Evolutionary conservation across 2,329 filamentous ascomycete species (phyloP).

Genomic region (Mollisia scopiformis): DNA sequence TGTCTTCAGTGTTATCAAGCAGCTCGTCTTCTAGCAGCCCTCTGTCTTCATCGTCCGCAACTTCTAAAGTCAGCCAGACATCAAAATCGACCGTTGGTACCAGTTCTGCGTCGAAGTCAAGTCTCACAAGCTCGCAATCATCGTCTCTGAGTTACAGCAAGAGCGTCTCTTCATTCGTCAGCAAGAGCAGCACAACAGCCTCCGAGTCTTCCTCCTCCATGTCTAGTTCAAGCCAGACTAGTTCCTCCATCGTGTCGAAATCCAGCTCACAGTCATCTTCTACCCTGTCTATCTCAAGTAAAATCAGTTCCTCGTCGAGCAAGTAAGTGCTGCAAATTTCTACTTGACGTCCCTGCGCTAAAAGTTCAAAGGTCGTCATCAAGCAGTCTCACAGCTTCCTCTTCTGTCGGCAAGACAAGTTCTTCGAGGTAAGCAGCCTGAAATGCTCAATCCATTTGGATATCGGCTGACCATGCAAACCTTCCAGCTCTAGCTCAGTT

Average conservation of each 20-base stretch:
- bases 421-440: not conserved
- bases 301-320: not conserved
- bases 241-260: not conserved
- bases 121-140: not conserved
- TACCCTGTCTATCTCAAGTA: not conserved
- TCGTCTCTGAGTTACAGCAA: not conserved
- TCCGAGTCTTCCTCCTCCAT: not conserved
- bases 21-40: not conserved
- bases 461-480: not conserved
- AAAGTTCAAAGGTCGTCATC: not conserved
- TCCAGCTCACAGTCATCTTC: not conserved
- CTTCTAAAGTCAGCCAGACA: too few relatives aligned
- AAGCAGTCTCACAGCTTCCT: not conserved
- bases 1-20: not conserved
- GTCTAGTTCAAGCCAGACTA: not conserved
- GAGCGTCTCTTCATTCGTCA: not conserved
- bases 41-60: not conserved
- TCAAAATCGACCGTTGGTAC: too few relatives aligned
- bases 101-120: not conserved
- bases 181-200: not conserved
- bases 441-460: not conserved
- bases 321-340: not conserved
- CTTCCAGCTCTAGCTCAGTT: not conserved
- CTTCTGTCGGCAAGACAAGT: not conserved
- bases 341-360: not conserved